Percentiles rank a stretch among this genome's conserved stretches.
phyloP scores from a whole-genome alignment of 2,329 filamentous ascomycete species.

The Peltaster fructicola region DNA sequence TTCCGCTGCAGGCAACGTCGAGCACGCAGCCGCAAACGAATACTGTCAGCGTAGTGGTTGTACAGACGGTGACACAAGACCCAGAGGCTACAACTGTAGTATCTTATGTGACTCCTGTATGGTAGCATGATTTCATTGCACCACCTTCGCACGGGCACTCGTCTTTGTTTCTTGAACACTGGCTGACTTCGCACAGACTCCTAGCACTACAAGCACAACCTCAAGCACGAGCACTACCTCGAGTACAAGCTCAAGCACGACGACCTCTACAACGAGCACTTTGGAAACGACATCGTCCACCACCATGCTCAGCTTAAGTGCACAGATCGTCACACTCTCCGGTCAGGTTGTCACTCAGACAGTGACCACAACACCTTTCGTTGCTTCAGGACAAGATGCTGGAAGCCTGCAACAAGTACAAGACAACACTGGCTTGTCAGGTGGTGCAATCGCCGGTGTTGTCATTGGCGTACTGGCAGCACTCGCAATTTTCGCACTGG shows the following conservation, averaged over 20 bases:
- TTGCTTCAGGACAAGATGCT: slow-evolving; percentile 9
- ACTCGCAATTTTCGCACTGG: slow-evolving; percentile 21
- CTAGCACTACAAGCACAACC: slow-evolving; percentile 4
- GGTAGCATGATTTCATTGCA: no score
- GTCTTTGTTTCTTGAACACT: no score
- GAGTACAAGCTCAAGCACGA: slow-evolving; percentile 1
- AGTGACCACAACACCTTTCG: slow-evolving; percentile 22
- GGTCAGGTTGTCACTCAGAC: slow-evolving; percentile 27
- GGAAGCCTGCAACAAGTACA: slow-evolving; percentile 7
- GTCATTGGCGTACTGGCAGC: slow-evolving; percentile 25
- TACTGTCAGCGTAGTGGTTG: no score
- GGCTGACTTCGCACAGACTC: no score
- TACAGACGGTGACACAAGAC: no score
- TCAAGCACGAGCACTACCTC: slow-evolving; percentile 4
- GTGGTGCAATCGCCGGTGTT: slow-evolving; percentile 29
- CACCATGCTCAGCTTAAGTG: no score
- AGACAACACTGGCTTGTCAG: slow-evolving; percentile 15
- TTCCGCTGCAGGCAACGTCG: no score
- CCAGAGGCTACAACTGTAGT: no score
- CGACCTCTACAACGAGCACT: slow-evolving; percentile 3
- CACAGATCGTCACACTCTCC: slow-evolving; percentile 26
- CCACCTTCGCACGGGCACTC: no score
- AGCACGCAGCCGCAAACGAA: no score
- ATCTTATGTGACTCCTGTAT: no score
- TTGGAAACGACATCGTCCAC: slow-evolving; percentile 2